These are phyloP conservation scores for Neohortaea acidophila DNA, from an alignment of 495 filamentous ascomycete genomes.

Conservation along the genomic window DNA sequence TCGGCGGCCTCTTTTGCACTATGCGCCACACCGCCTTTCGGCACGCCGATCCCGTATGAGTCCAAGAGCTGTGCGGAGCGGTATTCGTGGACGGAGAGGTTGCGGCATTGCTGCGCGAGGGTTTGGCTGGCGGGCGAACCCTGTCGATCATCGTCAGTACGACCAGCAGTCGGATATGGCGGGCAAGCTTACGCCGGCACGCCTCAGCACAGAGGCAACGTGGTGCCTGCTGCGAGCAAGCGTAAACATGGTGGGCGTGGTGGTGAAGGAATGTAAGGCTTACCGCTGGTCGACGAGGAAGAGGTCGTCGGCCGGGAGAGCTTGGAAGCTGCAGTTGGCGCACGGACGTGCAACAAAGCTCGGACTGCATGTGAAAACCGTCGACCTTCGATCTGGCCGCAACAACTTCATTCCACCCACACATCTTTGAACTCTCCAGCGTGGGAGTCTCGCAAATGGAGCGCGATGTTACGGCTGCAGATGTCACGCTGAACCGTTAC, in stretches of 20 bases:
- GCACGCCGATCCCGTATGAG: constrained; percentile 79
- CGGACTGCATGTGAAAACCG: too few relatives aligned
- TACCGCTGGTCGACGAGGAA: too few relatives aligned
- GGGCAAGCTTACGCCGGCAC: constrained; percentile 39
- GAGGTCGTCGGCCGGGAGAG: too few relatives aligned
- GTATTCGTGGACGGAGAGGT: constrained; percentile 94
- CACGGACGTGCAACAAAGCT: too few relatives aligned
- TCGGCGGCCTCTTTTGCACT: constrained; percentile 77
- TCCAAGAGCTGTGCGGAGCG: constrained; percentile 79
- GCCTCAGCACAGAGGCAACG: constrained; percentile 50
- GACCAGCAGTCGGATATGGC: neutral
- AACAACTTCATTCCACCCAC: too few relatives aligned
- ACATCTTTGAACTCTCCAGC: too few relatives aligned
- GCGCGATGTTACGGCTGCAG: too few relatives aligned
- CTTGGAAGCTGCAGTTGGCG: too few relatives aligned
- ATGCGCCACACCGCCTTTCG: constrained; percentile 70
- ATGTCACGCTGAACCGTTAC: constrained; percentile 32
- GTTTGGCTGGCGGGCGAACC: constrained; percentile 35
- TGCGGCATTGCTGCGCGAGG: constrained; percentile 58
- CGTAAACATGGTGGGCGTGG: constrained; percentile 46
- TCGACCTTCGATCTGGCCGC: too few relatives aligned
- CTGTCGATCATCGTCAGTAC: constrained; percentile 27
- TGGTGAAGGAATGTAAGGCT: neutral
- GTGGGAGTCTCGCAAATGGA: too few relatives aligned
- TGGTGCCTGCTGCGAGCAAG: constrained; percentile 51